Conservation (phyloP, 108 stramenopile species). For the Nitzschia sp. region DNA sequence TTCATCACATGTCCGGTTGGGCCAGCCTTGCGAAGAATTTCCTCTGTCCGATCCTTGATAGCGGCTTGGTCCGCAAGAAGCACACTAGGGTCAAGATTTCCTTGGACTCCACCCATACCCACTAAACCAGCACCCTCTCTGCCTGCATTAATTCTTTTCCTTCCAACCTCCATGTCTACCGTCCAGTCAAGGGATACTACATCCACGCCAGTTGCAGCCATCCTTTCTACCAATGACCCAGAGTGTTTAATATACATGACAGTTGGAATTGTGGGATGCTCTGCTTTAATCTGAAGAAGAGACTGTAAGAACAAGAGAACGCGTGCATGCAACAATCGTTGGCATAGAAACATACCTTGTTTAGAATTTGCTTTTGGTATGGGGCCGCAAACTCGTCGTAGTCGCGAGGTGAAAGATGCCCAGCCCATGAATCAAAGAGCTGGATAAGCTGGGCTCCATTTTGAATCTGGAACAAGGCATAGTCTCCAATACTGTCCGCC, state of each 20-base stretch:
- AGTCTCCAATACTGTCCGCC: conserved; percentile 88
- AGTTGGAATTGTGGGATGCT: conserved; percentile 91
- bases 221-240: conserved; percentile 84
- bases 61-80: conserved; percentile 85
- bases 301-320: background rate
- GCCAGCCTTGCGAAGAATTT: conserved; percentile 90
- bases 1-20: conserved; percentile 95
- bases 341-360: conserved; percentile 51
- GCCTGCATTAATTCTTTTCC: conserved; percentile 73
- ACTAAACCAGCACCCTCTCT: conserved; percentile 66
- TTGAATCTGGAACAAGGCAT: conserved; percentile 94
- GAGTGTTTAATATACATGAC: conserved; percentile 93
- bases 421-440: conserved; percentile 99
- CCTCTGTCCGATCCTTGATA: conserved; percentile 92
- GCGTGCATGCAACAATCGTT: background rate
- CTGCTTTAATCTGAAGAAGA: conserved; percentile 66
- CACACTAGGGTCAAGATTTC: conserved; percentile 95
- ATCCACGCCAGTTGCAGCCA: conserved; percentile 94
- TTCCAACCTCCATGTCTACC: conserved; percentile 93
- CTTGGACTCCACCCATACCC: conserved; percentile 84
- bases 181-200: conserved; percentile 98
- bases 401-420: conserved; percentile 89
- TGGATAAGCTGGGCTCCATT: conserved; percentile 97
- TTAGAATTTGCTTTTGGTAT: conserved; percentile 90
- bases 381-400: conserved; percentile 95